phyloP scores from a whole-genome alignment of 2,329 filamentous ascomycete species.

The Ilyonectria mors-panacis region DNA sequence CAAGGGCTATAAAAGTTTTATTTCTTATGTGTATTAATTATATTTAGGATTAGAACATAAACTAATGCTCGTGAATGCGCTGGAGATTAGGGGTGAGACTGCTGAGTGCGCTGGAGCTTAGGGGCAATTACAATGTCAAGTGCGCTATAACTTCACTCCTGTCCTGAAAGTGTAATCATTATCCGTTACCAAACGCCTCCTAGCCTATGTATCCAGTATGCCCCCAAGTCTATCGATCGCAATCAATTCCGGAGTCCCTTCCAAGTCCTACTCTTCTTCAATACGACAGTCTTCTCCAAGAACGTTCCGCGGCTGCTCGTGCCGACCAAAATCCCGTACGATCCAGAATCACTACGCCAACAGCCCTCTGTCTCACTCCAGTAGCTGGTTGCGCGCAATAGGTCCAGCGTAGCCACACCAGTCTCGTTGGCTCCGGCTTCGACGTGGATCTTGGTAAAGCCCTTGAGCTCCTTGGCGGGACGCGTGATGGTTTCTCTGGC shows the following conservation, averaged over 20 bases:
- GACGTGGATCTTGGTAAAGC: constrained; percentile 59
- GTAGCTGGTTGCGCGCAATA: constrained; percentile 43
- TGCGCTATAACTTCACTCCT: too few relatives aligned
- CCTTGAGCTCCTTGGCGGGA: constrained; percentile 60
- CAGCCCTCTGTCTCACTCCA: constrained; percentile 58
- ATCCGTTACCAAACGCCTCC: neutral
- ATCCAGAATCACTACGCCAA: constrained; percentile 57
- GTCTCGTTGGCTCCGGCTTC: constrained; percentile 52
- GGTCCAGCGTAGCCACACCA: constrained; percentile 51
- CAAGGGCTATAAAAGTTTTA: too few relatives aligned
- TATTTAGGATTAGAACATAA: too few relatives aligned
- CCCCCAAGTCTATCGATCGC: neutral
- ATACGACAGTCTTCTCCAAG: constrained; percentile 32
- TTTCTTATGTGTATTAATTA: too few relatives aligned
- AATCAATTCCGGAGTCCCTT: constrained; percentile 28
- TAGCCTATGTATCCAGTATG: neutral
- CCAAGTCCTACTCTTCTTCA: constrained; percentile 34
- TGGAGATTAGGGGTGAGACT: too few relatives aligned
- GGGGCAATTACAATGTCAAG: too few relatives aligned
- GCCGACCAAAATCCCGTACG: constrained; percentile 56
- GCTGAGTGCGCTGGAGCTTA: too few relatives aligned
- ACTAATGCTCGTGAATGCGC: too few relatives aligned
- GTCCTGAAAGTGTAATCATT: too few relatives aligned
- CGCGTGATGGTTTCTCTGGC: constrained; percentile 48
- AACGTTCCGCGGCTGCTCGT: constrained; percentile 48